Base-by-base conservation (phyloP, 345 rosid genomes). In the Brassica juncea region DNA sequence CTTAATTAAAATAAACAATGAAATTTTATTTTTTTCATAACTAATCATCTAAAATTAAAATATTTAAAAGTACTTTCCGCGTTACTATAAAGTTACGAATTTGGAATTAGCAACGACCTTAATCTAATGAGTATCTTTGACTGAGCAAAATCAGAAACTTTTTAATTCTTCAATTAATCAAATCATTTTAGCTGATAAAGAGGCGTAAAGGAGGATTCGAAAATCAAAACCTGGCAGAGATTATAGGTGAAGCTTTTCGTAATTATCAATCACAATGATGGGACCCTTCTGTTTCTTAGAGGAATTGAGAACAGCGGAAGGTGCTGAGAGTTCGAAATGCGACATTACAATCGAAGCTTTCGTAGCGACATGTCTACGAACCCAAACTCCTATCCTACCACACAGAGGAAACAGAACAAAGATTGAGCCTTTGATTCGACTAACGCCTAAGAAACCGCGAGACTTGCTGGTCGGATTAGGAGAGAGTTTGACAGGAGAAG, bases 191-290 rank as follows among this genome's bases (percentile, higher is more conserved):
- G 21, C 37, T 52, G 62, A 62, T 52, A 31, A 65, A 11, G 31
- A 28, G 31, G 31, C 31, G 31, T 28, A 66, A 65, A 37, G 27
- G 8, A 25, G 58, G 35, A 55, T 52, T 49, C 7, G 27, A 31
- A 52, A 9, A 27, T 42, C n/a, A 64, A 75, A 96, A 1, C 97
- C 99, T 96, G 97, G 52, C 98, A 93, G 77, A 95, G 97, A 85
- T 91, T 93, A 78, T 92, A 92, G 34, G 98, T 95, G 84, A 95
- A 91, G 81, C 98, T 96, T 96, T 66, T 96, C 97, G 84, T 93
- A 92, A 83, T 96, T 93, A 81, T 92, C 98, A 74, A 93, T 88
- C 27, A 96, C 97, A 65, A 92, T 72, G 60, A 92, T 85, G 16
- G 99, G 94, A 66, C 84, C 82, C 54, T 69, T 81, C 76, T 63